phyloP scores from a whole-genome alignment of 2,329 filamentous ascomycete genomes.

The Monascus ruber region DNA sequence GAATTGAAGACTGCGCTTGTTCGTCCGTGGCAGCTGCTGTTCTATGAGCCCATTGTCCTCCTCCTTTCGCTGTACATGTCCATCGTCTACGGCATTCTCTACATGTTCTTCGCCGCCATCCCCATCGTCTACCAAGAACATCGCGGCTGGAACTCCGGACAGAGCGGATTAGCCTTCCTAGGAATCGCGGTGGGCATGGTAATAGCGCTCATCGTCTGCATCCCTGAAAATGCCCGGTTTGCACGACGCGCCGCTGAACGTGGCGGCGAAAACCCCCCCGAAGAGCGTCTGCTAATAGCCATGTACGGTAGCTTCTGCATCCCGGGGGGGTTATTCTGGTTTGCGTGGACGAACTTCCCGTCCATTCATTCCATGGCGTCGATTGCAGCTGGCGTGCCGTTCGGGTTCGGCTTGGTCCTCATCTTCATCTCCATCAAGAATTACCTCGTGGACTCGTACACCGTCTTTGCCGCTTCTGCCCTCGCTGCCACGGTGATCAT shows the following conservation, averaged over 20 bases:
- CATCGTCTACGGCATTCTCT: conserved; percentile 37
- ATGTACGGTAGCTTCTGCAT: conserved; percentile 7
- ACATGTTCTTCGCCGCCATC: conserved; percentile 39
- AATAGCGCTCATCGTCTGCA: conserved; percentile 20
- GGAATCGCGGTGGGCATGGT: conserved; percentile 29
- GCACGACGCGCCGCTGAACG: no score
- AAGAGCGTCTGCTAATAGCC: conserved; percentile 6
- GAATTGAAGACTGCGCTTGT: conserved; percentile 31
- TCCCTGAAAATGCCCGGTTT: conserved; percentile 9
- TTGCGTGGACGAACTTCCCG: conserved; percentile 9
- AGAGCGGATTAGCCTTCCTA: conserved; percentile 34
- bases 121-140: conserved; percentile 35
- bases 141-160: conserved; percentile 32
- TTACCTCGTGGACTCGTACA: conserved; percentile 8
- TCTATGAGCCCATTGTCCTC: conserved; percentile 37
- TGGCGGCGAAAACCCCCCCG: conserved; percentile 7
- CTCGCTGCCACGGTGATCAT: conserved; percentile 7
- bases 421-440: conserved; percentile 8
- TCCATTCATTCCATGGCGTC: conserved; percentile 6
- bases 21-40: conserved; percentile 34
- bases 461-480: conserved; percentile 6
- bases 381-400: conserved; percentile 4
- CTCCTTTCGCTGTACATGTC: conserved; percentile 35
- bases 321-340: conserved; percentile 8
- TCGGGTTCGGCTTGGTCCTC: conserved; percentile 7